Evolutionary conservation across 2,329 filamentous ascomycete genomes (phyloP).

Genomic region (Microdochium paspali): DNA sequence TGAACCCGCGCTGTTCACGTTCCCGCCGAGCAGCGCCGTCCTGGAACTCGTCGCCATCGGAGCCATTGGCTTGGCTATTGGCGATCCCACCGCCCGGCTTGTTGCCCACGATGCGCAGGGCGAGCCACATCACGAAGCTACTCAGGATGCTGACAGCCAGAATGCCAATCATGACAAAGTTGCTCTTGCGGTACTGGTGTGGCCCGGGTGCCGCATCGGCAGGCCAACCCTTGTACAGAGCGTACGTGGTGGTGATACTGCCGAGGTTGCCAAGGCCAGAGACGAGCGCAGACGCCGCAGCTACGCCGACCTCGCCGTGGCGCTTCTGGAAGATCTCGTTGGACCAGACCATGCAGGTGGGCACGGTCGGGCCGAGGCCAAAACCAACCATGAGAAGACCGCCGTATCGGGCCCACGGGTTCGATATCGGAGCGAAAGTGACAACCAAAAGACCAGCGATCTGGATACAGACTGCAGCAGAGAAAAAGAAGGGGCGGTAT

Average conservation of each 20-base stretch:
- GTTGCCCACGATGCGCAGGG: slow-evolving; percentile 52
- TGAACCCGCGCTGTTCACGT: slow-evolving; percentile 47
- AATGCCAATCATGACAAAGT: slow-evolving; percentile 82
- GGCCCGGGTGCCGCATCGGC: slow-evolving; percentile 61
- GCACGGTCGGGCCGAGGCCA: slow-evolving; percentile 81
- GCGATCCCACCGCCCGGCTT: slow-evolving; percentile 35
- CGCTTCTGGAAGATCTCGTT: slow-evolving; percentile 83
- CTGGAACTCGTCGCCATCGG: slow-evolving; percentile 31
- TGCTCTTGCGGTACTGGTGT: slow-evolving; percentile 71
- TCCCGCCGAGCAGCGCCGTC: slow-evolving; percentile 55
- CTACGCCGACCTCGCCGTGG: slow-evolving; percentile 85
- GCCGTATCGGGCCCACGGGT: slow-evolving; percentile 77
- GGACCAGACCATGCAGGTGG: slow-evolving; percentile 91
- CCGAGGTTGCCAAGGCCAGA: slow-evolving; percentile 82
- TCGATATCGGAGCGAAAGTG: slow-evolving; percentile 58
- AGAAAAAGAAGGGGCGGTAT: slow-evolving; percentile 74
- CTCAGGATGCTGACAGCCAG: slow-evolving; percentile 67
- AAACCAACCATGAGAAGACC: slow-evolving; percentile 87
- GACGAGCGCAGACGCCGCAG: slow-evolving; percentile 75
- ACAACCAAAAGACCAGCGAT: slow-evolving; percentile 73
- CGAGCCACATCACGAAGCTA: slow-evolving; percentile 56
- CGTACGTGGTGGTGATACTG: slow-evolving; percentile 80
- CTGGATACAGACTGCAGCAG: slow-evolving; percentile 64
- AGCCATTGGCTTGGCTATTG: slow-evolving; percentile 24
- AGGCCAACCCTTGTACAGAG: slow-evolving; percentile 79